These are phyloP conservation scores for Apiosordaria backusii DNA, from an alignment of 495 filamentous ascomycete species.

Conservation along the genomic window DNA sequence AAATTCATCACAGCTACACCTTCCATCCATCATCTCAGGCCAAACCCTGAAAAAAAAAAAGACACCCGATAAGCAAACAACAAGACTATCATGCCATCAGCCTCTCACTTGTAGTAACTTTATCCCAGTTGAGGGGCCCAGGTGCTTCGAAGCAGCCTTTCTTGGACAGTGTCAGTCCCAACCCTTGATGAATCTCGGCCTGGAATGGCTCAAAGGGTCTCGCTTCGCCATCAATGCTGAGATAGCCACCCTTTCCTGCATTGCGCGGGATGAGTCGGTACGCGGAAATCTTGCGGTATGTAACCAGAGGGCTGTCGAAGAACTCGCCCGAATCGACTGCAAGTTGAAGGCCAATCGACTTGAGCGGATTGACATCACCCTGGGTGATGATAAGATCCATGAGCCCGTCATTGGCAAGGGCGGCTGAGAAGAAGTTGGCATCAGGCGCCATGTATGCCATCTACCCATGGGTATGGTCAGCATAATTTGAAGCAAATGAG, in stretches of 20 bases:
- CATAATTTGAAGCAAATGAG: background rate
- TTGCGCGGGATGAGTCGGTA: slow-evolving; percentile 78
- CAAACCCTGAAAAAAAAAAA: background rate
- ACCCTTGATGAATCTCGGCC: slow-evolving; percentile 77
- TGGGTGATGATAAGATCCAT: slow-evolving; percentile 81
- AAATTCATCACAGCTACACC: background rate
- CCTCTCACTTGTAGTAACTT: slow-evolving; percentile 29
- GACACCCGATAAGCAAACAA: background rate
- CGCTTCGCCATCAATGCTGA: slow-evolving; percentile 90
- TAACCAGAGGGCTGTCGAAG: slow-evolving; percentile 73
- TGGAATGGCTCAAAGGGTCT: slow-evolving; percentile 86
- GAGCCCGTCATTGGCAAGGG: slow-evolving; percentile 78
- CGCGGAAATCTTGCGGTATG: slow-evolving; percentile 74
- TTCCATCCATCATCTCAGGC: background rate
- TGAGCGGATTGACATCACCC: slow-evolving; percentile 64
- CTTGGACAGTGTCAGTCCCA: slow-evolving; percentile 81
- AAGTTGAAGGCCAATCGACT: slow-evolving; percentile 62
- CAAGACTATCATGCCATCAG: slow-evolving; percentile 20
- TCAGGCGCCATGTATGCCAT: slow-evolving; percentile 90
- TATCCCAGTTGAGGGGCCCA: slow-evolving; percentile 51
- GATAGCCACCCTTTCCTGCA: slow-evolving; percentile 64
- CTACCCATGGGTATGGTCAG: slow-evolving; percentile 27
- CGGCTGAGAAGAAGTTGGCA: slow-evolving; percentile 81
- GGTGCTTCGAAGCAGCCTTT: slow-evolving; percentile 69
- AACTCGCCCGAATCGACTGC: slow-evolving; percentile 67